phyloP scores from a whole-genome alignment of 345 rosid genomes.

The Firmiana major region DNA sequence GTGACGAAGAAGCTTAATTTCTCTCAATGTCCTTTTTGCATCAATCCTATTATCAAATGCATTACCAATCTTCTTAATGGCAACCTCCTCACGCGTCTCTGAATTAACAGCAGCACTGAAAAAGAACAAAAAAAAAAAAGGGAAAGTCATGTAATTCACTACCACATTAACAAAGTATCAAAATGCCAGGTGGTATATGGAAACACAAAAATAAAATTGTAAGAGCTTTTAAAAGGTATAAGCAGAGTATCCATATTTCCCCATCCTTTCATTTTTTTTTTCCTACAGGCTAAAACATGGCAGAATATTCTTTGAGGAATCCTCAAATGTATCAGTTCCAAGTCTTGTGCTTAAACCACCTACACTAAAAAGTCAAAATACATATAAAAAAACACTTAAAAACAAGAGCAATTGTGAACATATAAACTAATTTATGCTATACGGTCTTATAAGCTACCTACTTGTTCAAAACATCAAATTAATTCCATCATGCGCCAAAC shows the following conservation, averaged over 20 bases:
- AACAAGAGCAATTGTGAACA: neutral
- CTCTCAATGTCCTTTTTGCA: constrained; percentile 71
- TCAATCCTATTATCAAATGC: constrained; percentile 70
- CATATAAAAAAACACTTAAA: neutral
- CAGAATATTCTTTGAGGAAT: neutral
- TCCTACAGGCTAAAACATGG: neutral
- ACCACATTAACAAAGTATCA: neutral
- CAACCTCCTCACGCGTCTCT: constrained; percentile 62
- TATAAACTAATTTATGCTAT: neutral
- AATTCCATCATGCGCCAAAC: neutral
- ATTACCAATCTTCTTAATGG: constrained; percentile 79
- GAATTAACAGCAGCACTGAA: constrained; percentile 68
- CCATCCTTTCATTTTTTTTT: neutral
- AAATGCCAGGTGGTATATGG: neutral
- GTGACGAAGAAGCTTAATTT: constrained; percentile 76
- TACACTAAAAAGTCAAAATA: neutral
- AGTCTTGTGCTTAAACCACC: neutral
- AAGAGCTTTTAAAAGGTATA: neutral
- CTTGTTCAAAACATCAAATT: neutral
- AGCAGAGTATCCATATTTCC: neutral
- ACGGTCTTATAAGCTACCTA: neutral
- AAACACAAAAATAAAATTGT: neutral
- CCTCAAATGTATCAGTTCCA: neutral
- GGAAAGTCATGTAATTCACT: neutral
- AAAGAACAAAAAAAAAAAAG: neutral